Conservation (phyloP, 345 rosid genomes). For the Sonneratia alba region DNA sequence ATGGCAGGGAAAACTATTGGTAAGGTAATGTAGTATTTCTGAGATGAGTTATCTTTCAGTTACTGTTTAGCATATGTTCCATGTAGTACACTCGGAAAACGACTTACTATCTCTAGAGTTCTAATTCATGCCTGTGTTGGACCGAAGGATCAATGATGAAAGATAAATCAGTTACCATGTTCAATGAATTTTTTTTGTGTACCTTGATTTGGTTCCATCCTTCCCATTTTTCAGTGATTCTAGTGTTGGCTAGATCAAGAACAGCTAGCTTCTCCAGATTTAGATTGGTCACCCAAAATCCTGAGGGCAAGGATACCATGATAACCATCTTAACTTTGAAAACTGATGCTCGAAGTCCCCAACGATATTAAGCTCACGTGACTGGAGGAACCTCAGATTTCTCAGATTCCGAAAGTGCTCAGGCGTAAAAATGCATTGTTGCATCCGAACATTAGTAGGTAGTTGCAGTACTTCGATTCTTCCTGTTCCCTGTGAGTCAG, state of each 20-base stretch:
- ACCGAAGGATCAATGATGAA: not conserved
- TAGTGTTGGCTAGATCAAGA: not conserved
- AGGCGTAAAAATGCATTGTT: not conserved
- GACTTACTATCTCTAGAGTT: too few species aligned
- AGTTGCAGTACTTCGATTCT: not conserved
- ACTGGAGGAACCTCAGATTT: not conserved
- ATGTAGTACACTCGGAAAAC: too few species aligned
- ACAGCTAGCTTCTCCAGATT: not conserved
- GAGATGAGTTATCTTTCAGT: too few species aligned
- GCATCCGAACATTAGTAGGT: not conserved
- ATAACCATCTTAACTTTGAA: conserved; percentile 1
- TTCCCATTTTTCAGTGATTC: not conserved
- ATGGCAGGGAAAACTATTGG: too few species aligned
- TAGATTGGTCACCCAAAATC: not conserved
- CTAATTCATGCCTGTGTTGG: not conserved
- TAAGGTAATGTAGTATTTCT: too few species aligned
- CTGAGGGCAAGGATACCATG: not conserved
- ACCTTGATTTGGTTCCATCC: not conserved
- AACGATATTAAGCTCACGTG: not conserved
- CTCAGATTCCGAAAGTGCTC: conserved; percentile 1
- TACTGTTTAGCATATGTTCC: too few species aligned
- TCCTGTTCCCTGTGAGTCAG: not conserved
- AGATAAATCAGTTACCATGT: too few species aligned
- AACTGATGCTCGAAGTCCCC: conserved; percentile 3
- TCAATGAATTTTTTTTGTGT: not conserved